phyloP scores from a whole-genome alignment of 225 moss, liverwort and hornwort genomes.

The Rhytidiadelphus loreus region DNA sequence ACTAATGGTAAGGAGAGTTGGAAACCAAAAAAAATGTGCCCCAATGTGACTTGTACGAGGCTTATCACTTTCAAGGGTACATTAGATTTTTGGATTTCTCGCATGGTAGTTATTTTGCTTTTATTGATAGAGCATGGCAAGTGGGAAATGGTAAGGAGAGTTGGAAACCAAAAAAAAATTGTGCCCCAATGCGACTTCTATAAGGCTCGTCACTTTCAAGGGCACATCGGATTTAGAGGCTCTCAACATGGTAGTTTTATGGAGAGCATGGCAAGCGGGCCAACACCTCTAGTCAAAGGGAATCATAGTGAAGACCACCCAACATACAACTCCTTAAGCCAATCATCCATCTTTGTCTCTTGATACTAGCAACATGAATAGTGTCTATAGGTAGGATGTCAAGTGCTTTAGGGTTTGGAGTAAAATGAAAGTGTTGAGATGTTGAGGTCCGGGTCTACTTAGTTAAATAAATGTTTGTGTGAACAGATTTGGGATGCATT shows the following conservation, averaged over 20 bases:
- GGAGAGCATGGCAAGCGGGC: fast-evolving
- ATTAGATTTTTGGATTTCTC: no score
- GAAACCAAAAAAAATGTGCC: no score
- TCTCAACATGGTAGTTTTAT: not conserved
- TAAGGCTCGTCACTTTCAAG: not conserved
- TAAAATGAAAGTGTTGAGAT: no score
- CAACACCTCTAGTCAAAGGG: fast-evolving
- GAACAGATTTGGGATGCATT: fast-evolving
- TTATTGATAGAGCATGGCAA: no score
- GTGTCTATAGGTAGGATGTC: fast-evolving
- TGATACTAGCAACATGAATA: fast-evolving
- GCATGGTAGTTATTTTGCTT: no score
- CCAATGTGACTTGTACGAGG: no score
- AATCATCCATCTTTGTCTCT: not conserved
- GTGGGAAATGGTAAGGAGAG: no score
- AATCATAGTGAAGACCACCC: fast-evolving
- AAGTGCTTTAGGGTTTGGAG: fast-evolving
- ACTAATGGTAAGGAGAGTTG: no score
- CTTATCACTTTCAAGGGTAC: no score
- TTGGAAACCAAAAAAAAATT: not conserved
- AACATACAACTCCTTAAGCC: not conserved
- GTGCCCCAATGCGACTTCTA: not conserved
- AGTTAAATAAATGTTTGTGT: fast-evolving
- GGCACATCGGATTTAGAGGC: not conserved
- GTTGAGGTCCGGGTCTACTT: fast-evolving